These are phyloP conservation scores for Cotoneaster glaucophyllus DNA, from an alignment of 306 rosid genomes.

Conservation along the genomic window DNA sequence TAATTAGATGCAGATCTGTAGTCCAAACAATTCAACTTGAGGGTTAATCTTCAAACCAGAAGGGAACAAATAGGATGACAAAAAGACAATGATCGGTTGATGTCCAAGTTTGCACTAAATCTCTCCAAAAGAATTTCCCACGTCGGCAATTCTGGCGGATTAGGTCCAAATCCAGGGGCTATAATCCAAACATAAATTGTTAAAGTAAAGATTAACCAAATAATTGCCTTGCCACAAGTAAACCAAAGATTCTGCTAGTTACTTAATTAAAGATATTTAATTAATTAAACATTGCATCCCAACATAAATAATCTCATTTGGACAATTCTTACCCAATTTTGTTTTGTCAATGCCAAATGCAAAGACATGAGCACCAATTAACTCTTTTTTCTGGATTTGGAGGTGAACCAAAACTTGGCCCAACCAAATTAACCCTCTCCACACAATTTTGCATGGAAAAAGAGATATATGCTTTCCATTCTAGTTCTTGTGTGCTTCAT, in stretches of 20 bases:
- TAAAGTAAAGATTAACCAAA: neutral
- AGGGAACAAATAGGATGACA: neutral
- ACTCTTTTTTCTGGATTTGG: neutral
- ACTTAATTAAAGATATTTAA: neutral
- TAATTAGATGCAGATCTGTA: neutral
- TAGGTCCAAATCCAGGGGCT: neutral
- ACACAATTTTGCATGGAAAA: neutral
- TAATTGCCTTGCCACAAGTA: neutral
- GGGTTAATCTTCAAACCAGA: neutral
- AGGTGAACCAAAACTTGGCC: neutral
- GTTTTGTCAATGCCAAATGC: neutral
- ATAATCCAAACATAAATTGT: neutral
- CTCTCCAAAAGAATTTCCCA: neutral
- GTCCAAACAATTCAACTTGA: slow-evolving; percentile 2
- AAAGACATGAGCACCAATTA: neutral
- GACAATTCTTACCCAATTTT: neutral
- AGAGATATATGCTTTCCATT: neutral
- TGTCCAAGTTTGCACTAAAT: neutral
- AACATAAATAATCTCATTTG: neutral
- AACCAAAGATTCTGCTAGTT: slow-evolving; percentile 7
- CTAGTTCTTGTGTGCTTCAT: neutral
- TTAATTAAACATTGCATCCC: neutral
- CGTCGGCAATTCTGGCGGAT: slow-evolving; percentile 7
- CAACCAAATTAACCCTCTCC: neutral
- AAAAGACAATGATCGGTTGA: neutral